A percentile compares a stretch with the other conserved stretches of the same genome.
Evolutionary conservation across 2,329 filamentous ascomycete genomes (phyloP).

Genomic region (Aspergillus viridinutans): DNA sequence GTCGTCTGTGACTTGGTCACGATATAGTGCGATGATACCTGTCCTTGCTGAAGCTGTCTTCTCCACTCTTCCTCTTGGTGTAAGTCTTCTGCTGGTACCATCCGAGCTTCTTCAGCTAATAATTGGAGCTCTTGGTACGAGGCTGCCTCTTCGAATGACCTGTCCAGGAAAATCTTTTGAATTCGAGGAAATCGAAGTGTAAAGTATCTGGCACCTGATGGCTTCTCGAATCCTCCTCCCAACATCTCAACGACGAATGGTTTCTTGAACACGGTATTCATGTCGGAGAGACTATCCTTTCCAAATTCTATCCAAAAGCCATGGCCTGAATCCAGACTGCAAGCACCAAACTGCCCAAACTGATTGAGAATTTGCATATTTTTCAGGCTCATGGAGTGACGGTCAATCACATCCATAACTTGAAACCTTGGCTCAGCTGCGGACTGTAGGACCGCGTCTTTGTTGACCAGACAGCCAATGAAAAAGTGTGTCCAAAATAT

Average conservation of each 20-base stretch:
- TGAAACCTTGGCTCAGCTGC: conserved; percentile 56
- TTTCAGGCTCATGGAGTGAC: conserved; percentile 45
- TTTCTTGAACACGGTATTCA: conserved; percentile 55
- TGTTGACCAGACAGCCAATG: conserved; percentile 71
- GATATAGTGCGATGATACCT: conserved; percentile 30
- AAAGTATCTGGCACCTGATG: conserved; percentile 65
- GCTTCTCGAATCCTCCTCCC: conserved; percentile 74
- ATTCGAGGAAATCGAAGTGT: conserved; percentile 73
- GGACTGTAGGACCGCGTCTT: conserved; percentile 52
- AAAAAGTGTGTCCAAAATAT: conserved; percentile 77
- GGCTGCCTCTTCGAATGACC: conserved; percentile 64
- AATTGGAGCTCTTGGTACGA: conserved; percentile 67
- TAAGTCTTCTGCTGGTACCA: conserved; percentile 49
- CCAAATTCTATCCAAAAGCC: conserved; percentile 48
- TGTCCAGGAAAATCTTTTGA: conserved; percentile 72
- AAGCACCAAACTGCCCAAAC: conserved; percentile 44
- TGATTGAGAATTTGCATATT: conserved; percentile 51
- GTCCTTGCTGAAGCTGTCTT: conserved; percentile 54
- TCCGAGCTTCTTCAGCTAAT: conserved; percentile 57
- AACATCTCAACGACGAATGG: conserved; percentile 77
- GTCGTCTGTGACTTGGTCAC: conserved; percentile 21
- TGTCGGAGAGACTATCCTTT: conserved; percentile 30
- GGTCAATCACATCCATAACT: conserved; percentile 60
- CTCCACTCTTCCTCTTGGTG: conserved; percentile 62
- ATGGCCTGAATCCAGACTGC: conserved; percentile 30